Evolutionary conservation across 1,139 yeast genomes (phyloP).

Genomic region (Pichia terricola): DNA sequence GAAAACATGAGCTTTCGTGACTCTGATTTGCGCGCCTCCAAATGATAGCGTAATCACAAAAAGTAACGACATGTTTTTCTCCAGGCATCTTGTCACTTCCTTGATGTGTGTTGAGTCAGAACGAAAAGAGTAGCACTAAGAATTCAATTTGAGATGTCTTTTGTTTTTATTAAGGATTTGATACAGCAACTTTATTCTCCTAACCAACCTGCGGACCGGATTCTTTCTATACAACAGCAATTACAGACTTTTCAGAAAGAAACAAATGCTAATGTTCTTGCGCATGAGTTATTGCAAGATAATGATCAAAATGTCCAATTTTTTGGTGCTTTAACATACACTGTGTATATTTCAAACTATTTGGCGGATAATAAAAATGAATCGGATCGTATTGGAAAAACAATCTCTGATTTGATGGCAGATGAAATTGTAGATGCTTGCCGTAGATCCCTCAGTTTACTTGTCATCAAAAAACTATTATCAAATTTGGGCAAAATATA

Average conservation of each 20-base stretch:
- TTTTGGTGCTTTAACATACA: conserved; percentile 65
- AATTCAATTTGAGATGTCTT: too few species aligned
- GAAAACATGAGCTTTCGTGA: too few species aligned
- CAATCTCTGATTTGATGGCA: conserved; percentile 7
- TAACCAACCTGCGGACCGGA: conserved; percentile 3
- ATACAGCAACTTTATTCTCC: conserved; percentile 9
- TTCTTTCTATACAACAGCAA: conserved; percentile 29
- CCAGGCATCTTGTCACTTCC: too few species aligned
- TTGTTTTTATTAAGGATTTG: too few species aligned
- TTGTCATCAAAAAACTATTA: conserved; percentile 35
- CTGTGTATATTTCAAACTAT: conserved; percentile 39
- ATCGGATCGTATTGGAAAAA: neutral
- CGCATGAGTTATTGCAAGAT: conserved; percentile 36
- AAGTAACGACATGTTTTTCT: too few species aligned
- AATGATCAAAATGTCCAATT: conserved; percentile 45
- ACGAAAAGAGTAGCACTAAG: too few species aligned
- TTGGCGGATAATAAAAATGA: conserved; percentile 2
- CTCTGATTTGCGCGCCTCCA: too few species aligned
- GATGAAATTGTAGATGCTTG: conserved; percentile 14
- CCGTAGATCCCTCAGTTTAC: conserved; percentile 15
- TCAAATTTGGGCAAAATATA: conserved; percentile 49
- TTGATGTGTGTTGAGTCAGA: too few species aligned
- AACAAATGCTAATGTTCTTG: conserved; percentile 39
- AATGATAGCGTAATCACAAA: too few species aligned
- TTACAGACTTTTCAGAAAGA: conserved; percentile 50